Percentiles rank a stretch among this genome's conserved stretches.
Conservation (phyloP, 768 basidiomycete species). For the Tremella yokohamensis region DNA sequence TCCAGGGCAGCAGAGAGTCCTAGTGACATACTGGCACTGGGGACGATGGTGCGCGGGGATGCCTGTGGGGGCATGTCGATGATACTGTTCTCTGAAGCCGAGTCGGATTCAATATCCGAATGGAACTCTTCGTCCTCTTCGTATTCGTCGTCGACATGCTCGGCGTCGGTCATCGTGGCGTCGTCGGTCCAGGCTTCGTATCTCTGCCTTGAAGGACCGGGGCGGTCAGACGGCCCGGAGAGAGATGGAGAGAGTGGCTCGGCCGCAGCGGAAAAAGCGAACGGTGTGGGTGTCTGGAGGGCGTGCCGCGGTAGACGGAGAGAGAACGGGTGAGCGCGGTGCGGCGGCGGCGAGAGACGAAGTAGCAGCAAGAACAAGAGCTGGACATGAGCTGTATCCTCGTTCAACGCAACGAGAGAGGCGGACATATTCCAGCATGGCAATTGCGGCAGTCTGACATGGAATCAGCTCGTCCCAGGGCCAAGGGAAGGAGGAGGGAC, state of each 20-base stretch:
- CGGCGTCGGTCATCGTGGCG: constrained; percentile 6
- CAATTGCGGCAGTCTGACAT: constrained; percentile 26
- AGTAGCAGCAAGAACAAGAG: constrained; percentile 32
- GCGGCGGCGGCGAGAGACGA: constrained; percentile 30
- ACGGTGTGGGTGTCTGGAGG: constrained; percentile 9
- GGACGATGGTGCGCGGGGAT: constrained; percentile 25
- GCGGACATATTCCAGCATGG: constrained; percentile 36
- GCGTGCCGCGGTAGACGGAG: constrained; percentile 19
- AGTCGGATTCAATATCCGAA: constrained; percentile 7
- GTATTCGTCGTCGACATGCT: constrained; percentile 8
- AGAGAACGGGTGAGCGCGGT: constrained; percentile 16
- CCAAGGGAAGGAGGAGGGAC: background rate
- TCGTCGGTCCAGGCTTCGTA: constrained; percentile 4
- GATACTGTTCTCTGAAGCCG: constrained; percentile 22
- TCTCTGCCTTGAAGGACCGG: constrained; percentile 1
- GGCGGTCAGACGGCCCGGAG: background rate
- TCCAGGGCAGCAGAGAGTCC: constrained; percentile 9
- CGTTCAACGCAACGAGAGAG: background rate
- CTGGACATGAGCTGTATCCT: constrained; percentile 9
- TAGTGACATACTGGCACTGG: constrained; percentile 25
- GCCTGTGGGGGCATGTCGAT: constrained; percentile 39
- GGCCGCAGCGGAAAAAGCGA: background rate
- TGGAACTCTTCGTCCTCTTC: background rate
- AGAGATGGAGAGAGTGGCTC: background rate
- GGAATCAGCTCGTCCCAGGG: background rate